Base-by-base conservation (phyloP, 176 grass and related monocot species). In the Chloris gayana region DNA sequence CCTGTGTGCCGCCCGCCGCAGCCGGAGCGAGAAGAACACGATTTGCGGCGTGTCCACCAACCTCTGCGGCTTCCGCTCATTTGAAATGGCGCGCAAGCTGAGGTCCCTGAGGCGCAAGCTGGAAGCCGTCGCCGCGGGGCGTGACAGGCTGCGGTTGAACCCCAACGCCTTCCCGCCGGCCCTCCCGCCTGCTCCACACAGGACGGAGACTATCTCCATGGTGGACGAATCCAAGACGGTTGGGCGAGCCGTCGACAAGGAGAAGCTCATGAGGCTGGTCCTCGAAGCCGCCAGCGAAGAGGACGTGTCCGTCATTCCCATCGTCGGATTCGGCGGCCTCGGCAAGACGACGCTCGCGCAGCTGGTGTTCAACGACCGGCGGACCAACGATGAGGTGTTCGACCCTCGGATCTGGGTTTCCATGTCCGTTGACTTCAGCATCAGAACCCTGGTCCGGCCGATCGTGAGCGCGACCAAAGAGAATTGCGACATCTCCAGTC, bases 301-400 rank as follows among this genome's bases (percentile, higher is more conserved):
- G 56, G 90, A 84, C 46, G 84, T 92, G 49, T 86, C 86, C 0
- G 83, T 92, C 21, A 92, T 92, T 27, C 90, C 83, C 41, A 89
- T 92, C 54, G 83, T 89, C 54, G 87, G 83, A 31, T 77, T 92
- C 11, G 90, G 90, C 25, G 90, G 90, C 5, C 80, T 89, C 63
- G 85, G 85, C 56, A 93, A 89, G 83, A 93, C 87, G 39, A 93
- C 87, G 39, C 87, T 93, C 21, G 87, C 87, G 74, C 91, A 93
- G 72, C 30, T 93, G 65, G 80, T 79, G 27, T 93, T 89, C 87
- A 85, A 89, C 59, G 84, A 89, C 81, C 70, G 71, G 49, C 63
- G 84, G 31, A 46, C 64, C 51, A 87, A 79, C 21, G 75, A 81
- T 13, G 84, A 93, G 80, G 84, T 93, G 42, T 93, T 93, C 54